A percentile compares a stretch with the other conserved stretches of the same genome.
Evolutionary conservation across 345 rosid species (phyloP).

Genomic region (Citrus mangshanensis): DNA sequence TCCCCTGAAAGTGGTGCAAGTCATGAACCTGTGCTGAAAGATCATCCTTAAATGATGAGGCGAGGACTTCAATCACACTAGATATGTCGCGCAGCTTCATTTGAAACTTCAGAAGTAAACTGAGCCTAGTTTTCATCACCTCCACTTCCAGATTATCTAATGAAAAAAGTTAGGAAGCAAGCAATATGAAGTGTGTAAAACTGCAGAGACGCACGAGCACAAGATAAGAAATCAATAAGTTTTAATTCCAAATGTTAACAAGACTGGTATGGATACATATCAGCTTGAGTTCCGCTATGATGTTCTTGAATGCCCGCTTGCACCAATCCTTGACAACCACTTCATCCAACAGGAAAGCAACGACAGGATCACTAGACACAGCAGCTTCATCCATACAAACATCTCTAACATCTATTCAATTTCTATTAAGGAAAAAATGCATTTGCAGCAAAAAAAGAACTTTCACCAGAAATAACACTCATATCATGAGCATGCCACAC

Average conservation of each 20-base stretch:
- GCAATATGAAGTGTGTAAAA: slow-evolving; percentile 1
- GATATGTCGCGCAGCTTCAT: slow-evolving; percentile 60
- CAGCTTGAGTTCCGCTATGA: slow-evolving; percentile 51
- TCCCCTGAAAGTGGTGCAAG: slow-evolving; percentile 75
- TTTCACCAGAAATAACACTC: background rate
- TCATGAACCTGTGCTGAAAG: slow-evolving; percentile 71
- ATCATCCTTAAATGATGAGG: slow-evolving; percentile 72
- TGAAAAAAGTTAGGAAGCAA: slow-evolving; percentile 37
- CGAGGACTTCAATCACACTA: slow-evolving; percentile 80
- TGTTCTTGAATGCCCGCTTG: slow-evolving; percentile 66
- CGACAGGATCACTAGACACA: slow-evolving; percentile 91
- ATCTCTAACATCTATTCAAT: slow-evolving; percentile 76
- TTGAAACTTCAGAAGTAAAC: slow-evolving; percentile 58
- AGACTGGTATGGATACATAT: slow-evolving; percentile 75
- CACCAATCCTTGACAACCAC: slow-evolving; percentile 99
- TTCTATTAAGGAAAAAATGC: slow-evolving; percentile 45
- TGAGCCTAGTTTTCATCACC: slow-evolving; percentile 55
- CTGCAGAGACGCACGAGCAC: background rate
- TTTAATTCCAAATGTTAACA: slow-evolving; percentile 12
- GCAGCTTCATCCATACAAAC: slow-evolving; percentile 99
- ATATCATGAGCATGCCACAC: background rate
- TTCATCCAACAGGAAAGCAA: slow-evolving; percentile 98
- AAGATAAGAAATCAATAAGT: background rate
- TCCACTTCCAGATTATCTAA: slow-evolving; percentile 61
- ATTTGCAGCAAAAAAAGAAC: slow-evolving; percentile 3